Conservation (phyloP, 2,329 filamentous ascomycete genomes). For the Alternaria gansuensis region DNA sequence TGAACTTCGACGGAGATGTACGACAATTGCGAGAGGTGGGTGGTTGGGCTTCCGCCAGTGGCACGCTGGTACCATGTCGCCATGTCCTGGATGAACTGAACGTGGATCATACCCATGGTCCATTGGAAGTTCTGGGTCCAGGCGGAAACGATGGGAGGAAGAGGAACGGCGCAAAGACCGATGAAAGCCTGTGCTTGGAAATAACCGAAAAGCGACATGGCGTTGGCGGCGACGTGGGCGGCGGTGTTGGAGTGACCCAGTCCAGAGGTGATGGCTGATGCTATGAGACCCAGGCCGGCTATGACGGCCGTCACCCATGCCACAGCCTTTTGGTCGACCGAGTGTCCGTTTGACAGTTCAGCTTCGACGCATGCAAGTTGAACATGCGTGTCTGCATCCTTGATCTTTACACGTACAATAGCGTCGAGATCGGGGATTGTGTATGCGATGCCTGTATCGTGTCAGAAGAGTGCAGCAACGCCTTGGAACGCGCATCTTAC, state of each 20-base stretch:
- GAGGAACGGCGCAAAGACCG: constrained; percentile 79
- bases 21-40: constrained; percentile 75
- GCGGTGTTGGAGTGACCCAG: constrained; percentile 93
- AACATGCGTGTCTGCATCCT: constrained; percentile 68
- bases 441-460: constrained; percentile 75
- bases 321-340: constrained; percentile 86
- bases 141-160: constrained; percentile 86
- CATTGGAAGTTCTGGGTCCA: constrained; percentile 99
- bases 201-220: constrained; percentile 91
- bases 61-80: constrained; percentile 96
- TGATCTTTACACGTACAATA: constrained; percentile 82
- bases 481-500: constrained; percentile 48
- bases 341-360: constrained; percentile 87
- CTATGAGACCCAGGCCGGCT: constrained; percentile 80
- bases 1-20: constrained; percentile 85
- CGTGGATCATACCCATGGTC: constrained; percentile 93
- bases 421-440: constrained; percentile 91
- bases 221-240: constrained; percentile 91
- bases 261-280: constrained; percentile 88
- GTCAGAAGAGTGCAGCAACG: constrained; percentile 20
- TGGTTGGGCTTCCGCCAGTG: constrained; percentile 85
- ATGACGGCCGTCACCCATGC: constrained; percentile 91
- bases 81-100: constrained; percentile 86
- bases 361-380: constrained; percentile 88
- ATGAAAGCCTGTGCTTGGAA: constrained; percentile 95